A percentile compares a stretch with the other conserved stretches of the same genome.
These are phyloP conservation scores for Ophiosphaerella korrae DNA, from an alignment of 2,329 filamentous ascomycete species.

Conservation along the genomic window DNA sequence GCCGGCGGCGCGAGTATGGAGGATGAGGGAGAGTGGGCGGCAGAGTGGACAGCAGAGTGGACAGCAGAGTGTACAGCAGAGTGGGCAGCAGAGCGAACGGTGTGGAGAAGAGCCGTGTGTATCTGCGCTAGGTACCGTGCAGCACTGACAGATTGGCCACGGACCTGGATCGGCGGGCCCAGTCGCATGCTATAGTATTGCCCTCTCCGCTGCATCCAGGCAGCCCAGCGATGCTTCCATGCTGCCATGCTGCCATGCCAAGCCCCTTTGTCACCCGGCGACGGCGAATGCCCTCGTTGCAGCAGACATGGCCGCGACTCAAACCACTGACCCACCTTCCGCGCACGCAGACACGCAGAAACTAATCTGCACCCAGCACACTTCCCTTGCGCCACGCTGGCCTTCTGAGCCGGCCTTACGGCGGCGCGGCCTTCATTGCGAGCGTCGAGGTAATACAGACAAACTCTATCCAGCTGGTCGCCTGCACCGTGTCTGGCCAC, in stretches of 20 bases:
- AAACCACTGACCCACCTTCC: slow-evolving; percentile 2
- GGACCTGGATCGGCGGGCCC: slow-evolving; percentile 21
- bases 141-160: slow-evolving; percentile 26
- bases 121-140: no score
- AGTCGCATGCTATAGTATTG: slow-evolving; percentile 35
- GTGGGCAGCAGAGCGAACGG: no score
- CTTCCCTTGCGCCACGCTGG: no score
- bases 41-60: background rate
- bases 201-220: background rate
- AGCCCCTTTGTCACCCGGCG: background rate
- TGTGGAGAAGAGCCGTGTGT: slow-evolving; percentile 21
- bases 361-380: background rate
- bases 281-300: slow-evolving; percentile 7
- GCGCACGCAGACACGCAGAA: background rate
- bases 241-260: no score
- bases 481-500: background rate
- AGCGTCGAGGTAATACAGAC: no score
- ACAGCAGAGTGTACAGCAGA: background rate
- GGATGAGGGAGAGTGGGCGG: no score
- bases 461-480: no score
- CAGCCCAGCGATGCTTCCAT: no score
- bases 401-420: no score
- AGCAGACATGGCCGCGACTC: slow-evolving; percentile 7
- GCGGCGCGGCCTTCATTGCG: no score
- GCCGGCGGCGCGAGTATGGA: slow-evolving; percentile 18